phyloP scores from a whole-genome alignment of 1,284 basidiomycete genomes.

The Marasmius fiardii region DNA sequence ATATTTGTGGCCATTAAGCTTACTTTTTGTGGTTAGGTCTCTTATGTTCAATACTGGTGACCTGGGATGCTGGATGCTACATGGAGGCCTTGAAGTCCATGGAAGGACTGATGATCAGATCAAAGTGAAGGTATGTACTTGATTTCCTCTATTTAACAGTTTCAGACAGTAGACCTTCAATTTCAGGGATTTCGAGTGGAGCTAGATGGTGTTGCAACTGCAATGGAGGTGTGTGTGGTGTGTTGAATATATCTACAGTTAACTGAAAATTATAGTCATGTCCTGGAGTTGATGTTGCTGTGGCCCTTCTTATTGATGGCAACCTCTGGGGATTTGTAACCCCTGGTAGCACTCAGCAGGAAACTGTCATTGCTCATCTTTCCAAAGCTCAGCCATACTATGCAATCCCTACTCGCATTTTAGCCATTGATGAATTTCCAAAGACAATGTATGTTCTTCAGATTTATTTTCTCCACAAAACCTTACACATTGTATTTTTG shows the following conservation, averaged over 20 bases:
- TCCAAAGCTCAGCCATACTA: slow-evolving; percentile 56
- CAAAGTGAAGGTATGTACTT: slow-evolving; percentile 39
- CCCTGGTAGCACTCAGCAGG: slow-evolving; percentile 35
- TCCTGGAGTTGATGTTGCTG: slow-evolving; percentile 41
- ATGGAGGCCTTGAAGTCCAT: slow-evolving; percentile 52
- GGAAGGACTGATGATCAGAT: slow-evolving; percentile 60
- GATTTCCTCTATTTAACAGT: too few species aligned
- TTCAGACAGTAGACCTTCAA: too few species aligned
- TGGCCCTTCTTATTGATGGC: slow-evolving; percentile 46
- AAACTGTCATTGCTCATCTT: slow-evolving; percentile 39
- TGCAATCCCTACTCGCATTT: slow-evolving; percentile 47
- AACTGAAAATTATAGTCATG: slow-evolving; percentile 31
- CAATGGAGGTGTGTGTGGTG: slow-evolving; percentile 50
- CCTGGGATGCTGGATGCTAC: slow-evolving; percentile 42
- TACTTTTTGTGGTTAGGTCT: not conserved
- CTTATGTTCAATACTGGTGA: slow-evolving; percentile 4
- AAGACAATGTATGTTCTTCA: slow-evolving; percentile 40
- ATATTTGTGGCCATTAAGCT: not conserved
- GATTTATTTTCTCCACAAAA: slow-evolving; percentile 2
- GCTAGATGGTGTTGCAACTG: slow-evolving; percentile 54
- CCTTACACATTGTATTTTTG: not conserved
- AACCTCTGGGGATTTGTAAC: slow-evolving; percentile 56
- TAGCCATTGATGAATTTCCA: slow-evolving; percentile 43
- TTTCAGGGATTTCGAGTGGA: slow-evolving; percentile 57
- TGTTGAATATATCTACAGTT: not conserved